Percentiles rank a stretch among this genome's conserved stretches.
phyloP scores from a whole-genome alignment of 2,329 filamentous ascomycete genomes.

The Graphilbum fragrans region DNA sequence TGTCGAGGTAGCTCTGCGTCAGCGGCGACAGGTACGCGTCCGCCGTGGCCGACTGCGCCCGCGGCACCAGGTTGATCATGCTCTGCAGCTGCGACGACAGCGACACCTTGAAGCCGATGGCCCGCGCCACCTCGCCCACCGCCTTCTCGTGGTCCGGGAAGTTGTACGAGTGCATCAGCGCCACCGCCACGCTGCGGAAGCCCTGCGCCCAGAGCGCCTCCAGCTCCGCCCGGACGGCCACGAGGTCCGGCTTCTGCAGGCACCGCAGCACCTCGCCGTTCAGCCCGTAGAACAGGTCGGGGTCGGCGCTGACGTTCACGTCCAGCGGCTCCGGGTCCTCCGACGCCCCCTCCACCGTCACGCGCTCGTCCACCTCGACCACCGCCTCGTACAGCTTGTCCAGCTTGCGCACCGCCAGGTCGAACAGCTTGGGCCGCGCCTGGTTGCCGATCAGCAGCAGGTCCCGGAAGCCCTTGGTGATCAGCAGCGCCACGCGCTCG shows the following conservation, averaged over 20 bases:
- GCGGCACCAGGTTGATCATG: slow-evolving; percentile 65
- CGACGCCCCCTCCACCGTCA: slow-evolving; percentile 4
- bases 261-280: slow-evolving; percentile 59
- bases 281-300: slow-evolving; percentile 38
- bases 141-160: slow-evolving; percentile 10
- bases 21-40: slow-evolving; percentile 64
- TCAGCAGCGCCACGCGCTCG: slow-evolving; percentile 2
- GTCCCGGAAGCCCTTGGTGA: slow-evolving; percentile 5
- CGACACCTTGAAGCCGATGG: slow-evolving; percentile 2
- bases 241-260: slow-evolving; percentile 43
- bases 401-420: slow-evolving; percentile 11
- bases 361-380: slow-evolving; percentile 8
- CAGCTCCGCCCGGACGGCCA: slow-evolving; percentile 41
- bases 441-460: slow-evolving; percentile 6
- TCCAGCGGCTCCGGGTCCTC: slow-evolving; percentile 14
- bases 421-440: slow-evolving; percentile 5
- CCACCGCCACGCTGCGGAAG: slow-evolving; percentile 30
- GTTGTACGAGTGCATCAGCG: slow-evolving; percentile 8
- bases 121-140: slow-evolving; percentile 5
- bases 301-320: slow-evolving; percentile 15
- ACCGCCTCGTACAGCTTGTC: slow-evolving; percentile 5
- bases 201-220: slow-evolving; percentile 49
- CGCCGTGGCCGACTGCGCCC: slow-evolving; percentile 59
- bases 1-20: slow-evolving; percentile 57
- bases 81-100: slow-evolving; percentile 1